phyloP scores from a whole-genome alignment of 1,284 basidiomycete species.

The Melampsora larici-populina region DNA sequence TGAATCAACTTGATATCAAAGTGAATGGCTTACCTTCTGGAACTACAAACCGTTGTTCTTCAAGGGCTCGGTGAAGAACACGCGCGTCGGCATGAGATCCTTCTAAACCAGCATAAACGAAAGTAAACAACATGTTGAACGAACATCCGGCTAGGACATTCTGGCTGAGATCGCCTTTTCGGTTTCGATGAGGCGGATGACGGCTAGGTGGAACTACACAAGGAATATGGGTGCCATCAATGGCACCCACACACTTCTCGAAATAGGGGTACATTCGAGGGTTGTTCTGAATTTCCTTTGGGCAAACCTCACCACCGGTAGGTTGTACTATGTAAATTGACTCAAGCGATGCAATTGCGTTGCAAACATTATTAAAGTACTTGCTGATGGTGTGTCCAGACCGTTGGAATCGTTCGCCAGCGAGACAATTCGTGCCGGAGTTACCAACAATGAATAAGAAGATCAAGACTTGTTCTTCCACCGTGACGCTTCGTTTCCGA shows the following conservation, averaged over 20 bases:
- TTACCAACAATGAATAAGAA: neutral
- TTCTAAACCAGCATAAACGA: conserved; percentile 53
- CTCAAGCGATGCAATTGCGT: neutral
- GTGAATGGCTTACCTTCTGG: no score
- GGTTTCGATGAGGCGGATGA: conserved; percentile 47
- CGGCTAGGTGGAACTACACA: conserved; percentile 46
- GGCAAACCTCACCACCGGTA: no score
- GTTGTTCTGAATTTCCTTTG: no score
- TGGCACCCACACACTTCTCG: no score
- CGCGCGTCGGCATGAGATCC: no score
- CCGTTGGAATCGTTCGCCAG: neutral
- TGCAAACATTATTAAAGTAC: neutral
- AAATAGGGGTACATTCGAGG: no score
- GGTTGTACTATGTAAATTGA: no score
- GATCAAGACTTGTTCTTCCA: no score
- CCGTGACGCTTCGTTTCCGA: no score
- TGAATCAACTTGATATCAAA: no score
- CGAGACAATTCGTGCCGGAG: neutral
- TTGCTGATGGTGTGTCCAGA: neutral
- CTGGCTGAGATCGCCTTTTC: conserved; percentile 50
- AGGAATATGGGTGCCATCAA: conserved; percentile 49
- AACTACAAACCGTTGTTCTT: no score
- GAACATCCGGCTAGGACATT: conserved; percentile 52
- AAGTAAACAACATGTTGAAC: conserved; percentile 52
- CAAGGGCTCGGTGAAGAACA: no score